Conservation (phyloP, 306 rosid species). For the Abrus precatorius region DNA sequence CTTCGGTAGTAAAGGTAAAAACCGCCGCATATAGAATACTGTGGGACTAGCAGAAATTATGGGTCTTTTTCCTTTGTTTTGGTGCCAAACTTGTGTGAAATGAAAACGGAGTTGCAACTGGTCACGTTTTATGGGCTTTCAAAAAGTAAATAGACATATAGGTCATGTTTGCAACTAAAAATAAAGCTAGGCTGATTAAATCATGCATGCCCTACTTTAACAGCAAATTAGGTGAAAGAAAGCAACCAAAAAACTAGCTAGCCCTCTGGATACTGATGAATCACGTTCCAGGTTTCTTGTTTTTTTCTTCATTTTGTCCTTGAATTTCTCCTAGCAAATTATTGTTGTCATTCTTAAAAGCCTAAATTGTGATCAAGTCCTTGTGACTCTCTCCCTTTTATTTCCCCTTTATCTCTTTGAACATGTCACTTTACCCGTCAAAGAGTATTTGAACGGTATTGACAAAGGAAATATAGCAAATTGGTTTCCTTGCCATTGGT, state of each 20-base stretch:
- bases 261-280: conserved; percentile 48
- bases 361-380: conserved; percentile 61
- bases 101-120: conserved; percentile 40
- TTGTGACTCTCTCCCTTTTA: conserved; percentile 49
- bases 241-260: conserved; percentile 52
- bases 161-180: conserved; percentile 35
- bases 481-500: conserved; percentile 45
- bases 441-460: conserved; percentile 55
- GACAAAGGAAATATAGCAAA: conserved; percentile 28
- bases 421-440: conserved; percentile 56
- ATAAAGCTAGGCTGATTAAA: conserved; percentile 31
- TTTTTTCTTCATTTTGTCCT: conserved; percentile 46
- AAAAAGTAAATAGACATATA: conserved; percentile 37
- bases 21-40: conserved; percentile 40
- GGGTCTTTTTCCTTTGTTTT: conserved; percentile 42
- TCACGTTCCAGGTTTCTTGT: conserved; percentile 47
- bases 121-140: conserved; percentile 47
- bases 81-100: conserved; percentile 55
- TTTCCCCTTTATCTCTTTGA: conserved; percentile 50
- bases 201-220: conserved; percentile 52
- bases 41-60: conserved; percentile 51
- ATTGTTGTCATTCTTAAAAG: conserved; percentile 65
- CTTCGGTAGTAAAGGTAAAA: conserved; percentile 38
- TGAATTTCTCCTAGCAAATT: conserved; percentile 54
- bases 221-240: conserved; percentile 53